phyloP scores from a whole-genome alignment of 495 filamentous ascomycete species.

The Evansstolkia leycettana region DNA sequence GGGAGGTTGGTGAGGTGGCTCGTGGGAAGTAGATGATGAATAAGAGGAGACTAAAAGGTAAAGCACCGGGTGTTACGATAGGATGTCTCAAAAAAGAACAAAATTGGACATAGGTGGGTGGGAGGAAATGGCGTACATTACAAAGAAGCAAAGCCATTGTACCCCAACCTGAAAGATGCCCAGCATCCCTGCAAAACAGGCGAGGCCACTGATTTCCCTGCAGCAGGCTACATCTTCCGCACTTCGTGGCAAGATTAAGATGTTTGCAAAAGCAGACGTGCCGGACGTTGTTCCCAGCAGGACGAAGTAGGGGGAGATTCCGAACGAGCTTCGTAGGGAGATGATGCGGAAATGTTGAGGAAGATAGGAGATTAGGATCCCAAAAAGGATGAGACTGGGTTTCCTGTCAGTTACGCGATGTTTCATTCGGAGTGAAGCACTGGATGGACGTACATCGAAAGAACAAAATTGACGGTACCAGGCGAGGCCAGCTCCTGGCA shows the following conservation, averaged over 20 bases:
- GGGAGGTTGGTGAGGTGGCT: slow-evolving; percentile 33
- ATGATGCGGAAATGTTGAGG: slow-evolving; percentile 93
- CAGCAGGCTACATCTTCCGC: slow-evolving; percentile 76
- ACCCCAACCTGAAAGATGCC: slow-evolving; percentile 82
- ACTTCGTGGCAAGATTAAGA: slow-evolving; percentile 69
- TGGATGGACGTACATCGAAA: slow-evolving; percentile 41
- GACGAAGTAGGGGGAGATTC: slow-evolving; percentile 88
- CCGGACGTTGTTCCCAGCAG: slow-evolving; percentile 81
- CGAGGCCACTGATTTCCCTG: slow-evolving; percentile 60
- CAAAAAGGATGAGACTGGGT: slow-evolving; percentile 67
- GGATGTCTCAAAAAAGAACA: neutral
- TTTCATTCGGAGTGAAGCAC: neutral
- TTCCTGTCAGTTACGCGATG: neutral
- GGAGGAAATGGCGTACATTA: slow-evolving; percentile 50
- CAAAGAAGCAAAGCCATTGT: slow-evolving; percentile 83
- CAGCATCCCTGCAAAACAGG: slow-evolving; percentile 72
- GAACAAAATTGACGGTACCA: slow-evolving; percentile 45
- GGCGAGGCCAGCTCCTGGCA: slow-evolving; percentile 32
- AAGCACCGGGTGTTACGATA: neutral
- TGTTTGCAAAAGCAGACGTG: slow-evolving; percentile 81
- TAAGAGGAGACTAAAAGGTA: slow-evolving; percentile 53
- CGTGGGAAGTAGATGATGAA: slow-evolving; percentile 78
- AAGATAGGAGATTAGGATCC: slow-evolving; percentile 86
- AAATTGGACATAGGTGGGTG: no score
- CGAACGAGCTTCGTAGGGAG: slow-evolving; percentile 74